Evolutionary conservation across 345 rosid genomes (phyloP).

Genomic region (Crucihimalaya himalaica): DNA sequence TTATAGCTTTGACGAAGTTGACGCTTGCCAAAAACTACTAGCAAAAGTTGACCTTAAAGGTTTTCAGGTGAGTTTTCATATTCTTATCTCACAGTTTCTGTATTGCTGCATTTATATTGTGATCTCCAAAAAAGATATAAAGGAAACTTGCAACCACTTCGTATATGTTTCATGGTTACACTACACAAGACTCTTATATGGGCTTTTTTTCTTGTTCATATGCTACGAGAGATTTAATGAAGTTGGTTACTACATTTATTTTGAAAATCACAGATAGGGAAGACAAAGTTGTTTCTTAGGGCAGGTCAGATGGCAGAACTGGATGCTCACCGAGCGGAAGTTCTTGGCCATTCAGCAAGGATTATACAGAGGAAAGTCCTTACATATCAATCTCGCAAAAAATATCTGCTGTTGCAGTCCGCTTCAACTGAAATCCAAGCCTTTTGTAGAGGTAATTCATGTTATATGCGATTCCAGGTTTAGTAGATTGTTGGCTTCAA

Average conservation of each 20-base stretch:
- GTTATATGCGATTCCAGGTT: neutral
- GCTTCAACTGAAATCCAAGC: conserved; percentile 73
- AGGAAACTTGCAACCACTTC: neutral
- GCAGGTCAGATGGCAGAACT: conserved; percentile 99
- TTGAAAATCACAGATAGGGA: conserved; percentile 65
- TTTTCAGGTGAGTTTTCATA: conserved; percentile 61
- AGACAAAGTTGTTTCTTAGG: conserved; percentile 90
- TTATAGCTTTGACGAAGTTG: conserved; percentile 64
- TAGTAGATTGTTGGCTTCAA: conserved; percentile 10
- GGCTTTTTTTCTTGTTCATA: conserved; percentile 18
- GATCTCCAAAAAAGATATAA: conserved; percentile 1
- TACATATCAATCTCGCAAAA: conserved; percentile 56
- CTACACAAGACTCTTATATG: conserved; percentile 23
- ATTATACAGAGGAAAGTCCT: conserved; percentile 78
- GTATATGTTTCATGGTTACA: conserved; percentile 20
- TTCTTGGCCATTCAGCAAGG: conserved; percentile 77
- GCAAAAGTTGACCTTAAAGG: conserved; percentile 77
- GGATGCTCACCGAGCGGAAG: conserved; percentile 74
- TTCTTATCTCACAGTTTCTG: neutral
- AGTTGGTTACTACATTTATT: conserved; percentile 8
- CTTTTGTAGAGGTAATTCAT: conserved; percentile 71
- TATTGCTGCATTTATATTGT: conserved; percentile 10
- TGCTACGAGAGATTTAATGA: conserved; percentile 7
- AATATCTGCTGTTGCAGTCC: conserved; percentile 51
- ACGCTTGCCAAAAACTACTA: conserved; percentile 77